Evolutionary conservation across 1,284 basidiomycete species (phyloP), one percentile per base, ranked within the genome.

Genomic region (Cryptococcus hybrid): DNA sequence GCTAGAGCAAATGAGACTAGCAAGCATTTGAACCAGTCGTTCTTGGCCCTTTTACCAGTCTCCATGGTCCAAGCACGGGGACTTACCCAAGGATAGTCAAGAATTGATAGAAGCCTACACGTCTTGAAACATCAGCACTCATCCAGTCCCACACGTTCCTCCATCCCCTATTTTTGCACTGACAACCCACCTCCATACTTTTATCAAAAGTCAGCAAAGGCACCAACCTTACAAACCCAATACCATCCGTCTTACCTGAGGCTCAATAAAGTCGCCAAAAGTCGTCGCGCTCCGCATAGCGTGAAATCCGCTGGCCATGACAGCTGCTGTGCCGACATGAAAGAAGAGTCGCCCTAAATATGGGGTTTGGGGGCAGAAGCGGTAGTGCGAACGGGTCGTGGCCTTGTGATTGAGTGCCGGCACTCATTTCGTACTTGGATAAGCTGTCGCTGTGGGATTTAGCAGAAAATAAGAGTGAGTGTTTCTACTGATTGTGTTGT

Each of bases 81-180:
- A 73, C 81, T 43, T 63, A 87, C 88, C 87, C 87, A 75, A 88
- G 84, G 59, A 90, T 88, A 0, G 89, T 91, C 52, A 92, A 75
- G 68, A 84, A 90, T 69, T 86, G 86, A 49, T 82, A 81, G 62
- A 86, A 84, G 0, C 88, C 88, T 18, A 43, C 37, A 39, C 1
- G 36, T n/a, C 12, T 45, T 8, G 42, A n/a, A 51, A 42, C 18
- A 15, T 30, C 39, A 39, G 36, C 39, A 30, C 6, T 11, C 15
- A 15, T 42, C 40, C 15, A 42, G 40, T 15, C 40, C 3, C 11
- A 3, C 40, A 11, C 40, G 15, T 42, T 12, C 40, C 3, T 42
- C 40, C 40, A 42, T 42, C 4, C 4, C 30, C 30, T 30, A 30
- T 30, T 30, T 30, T 30, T 30, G 30, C 30, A 30, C 4, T 30